Evolutionary conservation across 116 monocot species (phyloP).

Genomic region (Papilionanthe hybrid): DNA sequence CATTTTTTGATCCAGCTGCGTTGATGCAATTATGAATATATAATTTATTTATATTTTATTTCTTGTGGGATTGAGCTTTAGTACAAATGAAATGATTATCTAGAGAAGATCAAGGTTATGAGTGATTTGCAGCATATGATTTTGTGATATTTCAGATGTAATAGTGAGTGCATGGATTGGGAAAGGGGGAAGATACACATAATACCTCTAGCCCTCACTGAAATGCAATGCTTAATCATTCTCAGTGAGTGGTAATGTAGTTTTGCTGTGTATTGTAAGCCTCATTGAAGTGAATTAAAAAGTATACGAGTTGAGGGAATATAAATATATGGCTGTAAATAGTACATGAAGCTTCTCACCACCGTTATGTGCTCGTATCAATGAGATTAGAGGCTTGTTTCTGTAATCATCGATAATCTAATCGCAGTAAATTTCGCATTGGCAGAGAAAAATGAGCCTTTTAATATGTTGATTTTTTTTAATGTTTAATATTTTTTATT

Average conservation of each 20-base stretch:
- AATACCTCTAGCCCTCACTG: neutral
- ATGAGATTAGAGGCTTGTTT: too few relatives aligned
- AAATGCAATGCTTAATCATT: neutral
- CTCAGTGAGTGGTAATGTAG: neutral
- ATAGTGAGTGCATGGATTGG: neutral
- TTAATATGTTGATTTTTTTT: too few relatives aligned
- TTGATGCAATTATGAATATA: neutral
- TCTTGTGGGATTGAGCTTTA: neutral
- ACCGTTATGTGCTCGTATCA: too few relatives aligned
- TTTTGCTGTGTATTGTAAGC: neutral
- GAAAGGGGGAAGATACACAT: neutral
- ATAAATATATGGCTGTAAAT: neutral
- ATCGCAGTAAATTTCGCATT: too few relatives aligned
- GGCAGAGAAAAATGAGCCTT: too few relatives aligned
- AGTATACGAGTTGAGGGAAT: neutral
- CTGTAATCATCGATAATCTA: too few relatives aligned
- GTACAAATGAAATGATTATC: neutral
- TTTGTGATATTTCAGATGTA: neutral
- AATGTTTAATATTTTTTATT: too few relatives aligned
- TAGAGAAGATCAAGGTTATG: neutral
- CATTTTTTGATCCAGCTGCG: neutral
- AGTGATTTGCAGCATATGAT: neutral
- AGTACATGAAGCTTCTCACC: neutral
- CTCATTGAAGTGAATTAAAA: neutral
- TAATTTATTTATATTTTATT: neutral